These are phyloP conservation scores for Pyrenophora teres DNA, from an alignment of 2,329 filamentous ascomycete species.

Conservation along the genomic window DNA sequence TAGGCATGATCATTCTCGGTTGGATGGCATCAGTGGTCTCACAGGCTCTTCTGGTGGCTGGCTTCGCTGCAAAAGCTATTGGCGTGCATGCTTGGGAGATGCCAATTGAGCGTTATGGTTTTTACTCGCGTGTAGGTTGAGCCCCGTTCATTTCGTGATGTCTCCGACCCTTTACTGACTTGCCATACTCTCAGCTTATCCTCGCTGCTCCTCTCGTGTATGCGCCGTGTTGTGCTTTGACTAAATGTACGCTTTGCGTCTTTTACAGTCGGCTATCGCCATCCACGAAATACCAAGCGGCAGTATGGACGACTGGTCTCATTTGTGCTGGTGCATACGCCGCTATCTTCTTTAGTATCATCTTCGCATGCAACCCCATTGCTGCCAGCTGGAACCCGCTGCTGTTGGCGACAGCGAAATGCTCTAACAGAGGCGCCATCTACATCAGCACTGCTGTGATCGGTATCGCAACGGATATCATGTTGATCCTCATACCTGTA, in stretches of 20 bases:
- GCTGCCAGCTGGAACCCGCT: conserved; percentile 25
- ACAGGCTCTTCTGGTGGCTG: conserved; percentile 13
- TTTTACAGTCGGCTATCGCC: conserved; percentile 26
- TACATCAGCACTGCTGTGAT: conserved; percentile 29
- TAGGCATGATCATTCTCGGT: conserved; percentile 11
- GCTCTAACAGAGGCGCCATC: conserved; percentile 25
- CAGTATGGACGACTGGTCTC: conserved; percentile 20
- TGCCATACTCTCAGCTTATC: conserved; percentile 10
- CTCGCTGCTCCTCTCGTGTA: conserved; percentile 24
- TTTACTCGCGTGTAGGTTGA: conserved; percentile 17
- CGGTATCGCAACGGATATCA: conserved; percentile 25
- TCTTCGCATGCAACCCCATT: conserved; percentile 31
- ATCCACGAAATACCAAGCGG: conserved; percentile 10
- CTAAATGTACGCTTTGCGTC: conserved; percentile 24
- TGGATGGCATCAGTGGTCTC: conserved; percentile 18
- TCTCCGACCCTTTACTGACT: neutral
- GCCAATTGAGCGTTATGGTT: conserved; percentile 18
- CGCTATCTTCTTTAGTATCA: conserved; percentile 27
- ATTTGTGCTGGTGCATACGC: conserved; percentile 24
- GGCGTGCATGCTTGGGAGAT: conserved; percentile 32
- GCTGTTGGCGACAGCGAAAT: conserved; percentile 14
- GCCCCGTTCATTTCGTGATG: neutral
- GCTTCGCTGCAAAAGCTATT: conserved; percentile 14
- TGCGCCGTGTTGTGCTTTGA: conserved; percentile 17
- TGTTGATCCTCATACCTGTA: conserved; percentile 24